Conservation (phyloP, 441 rosid species). For the Viola pubescens region DNA sequence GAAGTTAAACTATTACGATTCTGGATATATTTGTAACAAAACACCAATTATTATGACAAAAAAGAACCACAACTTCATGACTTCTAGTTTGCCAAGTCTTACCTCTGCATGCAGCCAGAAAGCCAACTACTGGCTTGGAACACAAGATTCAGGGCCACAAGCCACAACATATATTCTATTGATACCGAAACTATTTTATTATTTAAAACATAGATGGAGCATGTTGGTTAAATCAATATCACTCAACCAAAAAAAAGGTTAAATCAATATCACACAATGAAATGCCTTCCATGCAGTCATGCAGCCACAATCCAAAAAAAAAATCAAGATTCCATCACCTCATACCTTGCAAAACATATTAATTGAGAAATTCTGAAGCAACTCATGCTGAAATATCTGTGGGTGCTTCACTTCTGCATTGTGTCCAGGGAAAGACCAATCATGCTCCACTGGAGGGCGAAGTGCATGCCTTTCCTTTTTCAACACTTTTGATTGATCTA, state of each 20-base stretch:
- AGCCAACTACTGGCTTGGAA: neutral
- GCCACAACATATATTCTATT: neutral
- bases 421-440: slow-evolving; percentile 90
- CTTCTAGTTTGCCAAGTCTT: neutral
- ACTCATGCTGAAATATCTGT: slow-evolving; percentile 96
- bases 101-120: neutral
- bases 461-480: slow-evolving; percentile 75
- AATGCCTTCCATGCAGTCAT: too few species aligned
- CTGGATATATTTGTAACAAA: neutral
- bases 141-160: neutral
- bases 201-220: neutral
- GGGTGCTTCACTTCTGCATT: slow-evolving; percentile 61
- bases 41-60: neutral
- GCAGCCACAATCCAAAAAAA: too few species aligned
- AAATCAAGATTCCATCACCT: neutral
- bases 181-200: neutral
- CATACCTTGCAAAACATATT: slow-evolving; percentile 98
- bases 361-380: slow-evolving; percentile 91
- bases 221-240: neutral
- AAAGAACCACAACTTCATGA: neutral
- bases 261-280: neutral
- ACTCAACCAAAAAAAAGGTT: neutral
- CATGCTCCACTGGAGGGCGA: slow-evolving; percentile 94
- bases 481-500: slow-evolving; percentile 55
- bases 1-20: neutral